Conservation (phyloP, 2,329 filamentous ascomycete genomes). For the Lasiodiplodia theobromae region DNA sequence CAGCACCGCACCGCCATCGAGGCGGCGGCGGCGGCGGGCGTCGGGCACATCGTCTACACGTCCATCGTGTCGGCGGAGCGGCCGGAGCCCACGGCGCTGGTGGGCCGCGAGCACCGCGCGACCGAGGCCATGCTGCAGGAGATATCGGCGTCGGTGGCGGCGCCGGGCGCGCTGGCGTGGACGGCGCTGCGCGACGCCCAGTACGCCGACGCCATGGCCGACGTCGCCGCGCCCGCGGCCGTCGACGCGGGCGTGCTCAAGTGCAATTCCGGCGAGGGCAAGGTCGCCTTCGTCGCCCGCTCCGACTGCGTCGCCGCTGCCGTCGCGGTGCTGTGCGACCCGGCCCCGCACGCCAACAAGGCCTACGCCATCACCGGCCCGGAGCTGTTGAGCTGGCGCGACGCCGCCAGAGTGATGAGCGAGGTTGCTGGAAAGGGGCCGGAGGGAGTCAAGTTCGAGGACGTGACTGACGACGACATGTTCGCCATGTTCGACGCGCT, state of each 20-base stretch:
- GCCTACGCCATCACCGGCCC: constrained; percentile 24
- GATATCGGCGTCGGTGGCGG: background rate
- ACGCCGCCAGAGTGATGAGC: constrained; percentile 7
- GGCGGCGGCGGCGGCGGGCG: constrained; percentile 2
- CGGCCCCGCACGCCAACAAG: background rate
- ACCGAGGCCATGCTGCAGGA: constrained; percentile 17
- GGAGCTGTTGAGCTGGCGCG: constrained; percentile 21
- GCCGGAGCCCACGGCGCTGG: constrained; percentile 3
- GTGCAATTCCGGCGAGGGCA: constrained; percentile 18
- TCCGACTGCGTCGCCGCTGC: constrained; percentile 20
- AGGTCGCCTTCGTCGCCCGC: constrained; percentile 17
- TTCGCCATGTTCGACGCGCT: background rate
- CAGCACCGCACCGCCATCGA: constrained; percentile 19
- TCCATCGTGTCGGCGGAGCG: constrained; percentile 20
- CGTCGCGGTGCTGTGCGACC: constrained; percentile 9
- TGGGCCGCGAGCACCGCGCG: constrained; percentile 22
- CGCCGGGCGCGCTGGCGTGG: background rate
- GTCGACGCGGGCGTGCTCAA: background rate
- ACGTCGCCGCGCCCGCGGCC: constrained; percentile 8
- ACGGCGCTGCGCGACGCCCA: constrained; percentile 27
- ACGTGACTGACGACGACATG: constrained; percentile 8
- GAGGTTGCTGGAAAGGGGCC: constrained; percentile 4
- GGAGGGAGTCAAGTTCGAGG: background rate
- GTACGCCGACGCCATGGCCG: constrained; percentile 23
- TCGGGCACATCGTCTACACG: constrained; percentile 22